Conservation (phyloP, 768 basidiomycete genomes). For the Heimioporus sp. region DNA sequence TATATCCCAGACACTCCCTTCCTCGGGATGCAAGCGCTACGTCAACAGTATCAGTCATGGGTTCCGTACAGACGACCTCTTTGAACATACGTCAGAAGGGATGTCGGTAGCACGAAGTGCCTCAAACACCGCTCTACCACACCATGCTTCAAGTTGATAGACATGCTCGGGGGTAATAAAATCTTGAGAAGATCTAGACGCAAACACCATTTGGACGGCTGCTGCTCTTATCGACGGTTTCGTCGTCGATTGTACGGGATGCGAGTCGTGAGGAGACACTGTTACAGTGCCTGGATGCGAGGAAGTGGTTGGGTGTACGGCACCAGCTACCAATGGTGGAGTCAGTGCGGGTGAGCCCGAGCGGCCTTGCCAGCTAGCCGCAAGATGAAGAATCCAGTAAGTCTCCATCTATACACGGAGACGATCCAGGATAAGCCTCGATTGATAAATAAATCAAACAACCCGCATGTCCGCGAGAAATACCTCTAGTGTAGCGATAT, state of each 20-base stretch:
- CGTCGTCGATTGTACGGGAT: not conserved
- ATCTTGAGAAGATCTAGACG: conserved; percentile 65
- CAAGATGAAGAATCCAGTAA: conserved; percentile 78
- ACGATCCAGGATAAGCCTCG: conserved; percentile 1
- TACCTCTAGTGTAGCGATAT: conserved; percentile 72
- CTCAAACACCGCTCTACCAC: conserved; percentile 56
- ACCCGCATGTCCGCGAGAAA: not conserved
- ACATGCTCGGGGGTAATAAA: conserved; percentile 76
- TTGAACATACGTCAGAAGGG: conserved; percentile 43
- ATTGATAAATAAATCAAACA: not conserved
- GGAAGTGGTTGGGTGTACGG: conserved; percentile 34
- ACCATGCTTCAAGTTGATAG: conserved; percentile 57
- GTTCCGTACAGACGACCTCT: not conserved
- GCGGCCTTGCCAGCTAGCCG: conserved; percentile 58
- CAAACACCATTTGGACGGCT: conserved; percentile 79
- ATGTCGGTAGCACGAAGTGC: conserved; percentile 51
- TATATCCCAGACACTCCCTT: conserved; percentile 57
- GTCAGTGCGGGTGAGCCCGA: conserved; percentile 19
- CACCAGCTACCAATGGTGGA: conserved; percentile 45
- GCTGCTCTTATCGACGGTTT: conserved; percentile 62
- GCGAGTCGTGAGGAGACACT: conserved; percentile 1
- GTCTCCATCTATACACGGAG: conserved; percentile 71
- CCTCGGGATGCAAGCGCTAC: conserved; percentile 52
- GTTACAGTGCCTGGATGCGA: conserved; percentile 8
- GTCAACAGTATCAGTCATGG: conserved; percentile 9